Evolutionary conservation across 805 yeast species (phyloP).

Genomic region (Saccharomycopsis oosterbeekiorum): DNA sequence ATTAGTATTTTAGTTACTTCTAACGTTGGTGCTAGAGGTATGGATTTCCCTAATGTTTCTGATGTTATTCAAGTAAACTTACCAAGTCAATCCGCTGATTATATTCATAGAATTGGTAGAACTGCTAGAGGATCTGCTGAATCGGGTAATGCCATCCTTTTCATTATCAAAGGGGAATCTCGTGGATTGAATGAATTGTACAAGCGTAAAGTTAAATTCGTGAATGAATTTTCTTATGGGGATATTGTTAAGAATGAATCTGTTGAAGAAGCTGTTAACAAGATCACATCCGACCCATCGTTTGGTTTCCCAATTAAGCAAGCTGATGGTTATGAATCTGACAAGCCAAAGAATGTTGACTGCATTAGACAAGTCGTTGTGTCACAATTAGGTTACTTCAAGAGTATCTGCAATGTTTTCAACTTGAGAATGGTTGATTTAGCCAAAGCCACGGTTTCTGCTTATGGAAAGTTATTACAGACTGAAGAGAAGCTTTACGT

Average conservation of each 20-base stretch:
- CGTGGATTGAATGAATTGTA: constrained; percentile 43
- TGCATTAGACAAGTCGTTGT: background rate
- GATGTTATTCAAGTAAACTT: constrained; percentile 79
- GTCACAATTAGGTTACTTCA: constrained; percentile 5
- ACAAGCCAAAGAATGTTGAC: background rate
- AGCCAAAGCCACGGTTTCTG: background rate
- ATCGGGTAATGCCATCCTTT: constrained; percentile 61
- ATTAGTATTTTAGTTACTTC: constrained; percentile 65
- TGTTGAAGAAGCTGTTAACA: constrained; percentile 12
- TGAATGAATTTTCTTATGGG: constrained; percentile 30
- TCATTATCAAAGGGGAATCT: constrained; percentile 45
- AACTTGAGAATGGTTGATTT: background rate
- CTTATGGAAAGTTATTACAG: background rate
- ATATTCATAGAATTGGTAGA: constrained; percentile 90
- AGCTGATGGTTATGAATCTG: background rate
- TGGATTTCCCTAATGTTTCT: constrained; percentile 84
- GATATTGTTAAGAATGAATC: constrained; percentile 25
- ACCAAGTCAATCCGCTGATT: constrained; percentile 66
- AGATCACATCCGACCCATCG: background rate
- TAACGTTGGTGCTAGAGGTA: constrained; percentile 89
- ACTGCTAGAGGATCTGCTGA: constrained; percentile 79
- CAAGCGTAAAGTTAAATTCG: constrained; percentile 46
- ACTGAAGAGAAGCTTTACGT: constrained; percentile 1
- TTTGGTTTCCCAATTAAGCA: background rate
- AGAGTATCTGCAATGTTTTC: constrained; percentile 2